These are phyloP conservation scores for Epichloe scottii DNA, from an alignment of 2,329 filamentous ascomycete species.

Conservation along the genomic window DNA sequence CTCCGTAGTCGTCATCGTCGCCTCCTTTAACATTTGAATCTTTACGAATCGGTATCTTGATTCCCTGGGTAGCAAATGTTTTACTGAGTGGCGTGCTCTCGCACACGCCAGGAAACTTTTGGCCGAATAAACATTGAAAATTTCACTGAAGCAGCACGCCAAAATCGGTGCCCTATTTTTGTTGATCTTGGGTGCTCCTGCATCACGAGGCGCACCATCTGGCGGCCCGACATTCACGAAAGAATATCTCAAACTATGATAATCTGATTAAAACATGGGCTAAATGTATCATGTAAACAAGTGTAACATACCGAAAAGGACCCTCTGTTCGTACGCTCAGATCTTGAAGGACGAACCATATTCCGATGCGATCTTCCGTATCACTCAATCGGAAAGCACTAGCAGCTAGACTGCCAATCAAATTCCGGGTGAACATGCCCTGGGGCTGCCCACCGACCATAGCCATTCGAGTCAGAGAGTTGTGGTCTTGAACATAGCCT, in stretches of 20 bases:
- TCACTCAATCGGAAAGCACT: slow-evolving; percentile 80
- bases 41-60: slow-evolving; percentile 93
- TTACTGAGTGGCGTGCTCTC: slow-evolving; percentile 87
- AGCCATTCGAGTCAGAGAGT: slow-evolving; percentile 20
- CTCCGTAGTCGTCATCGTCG: slow-evolving; percentile 37
- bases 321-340: slow-evolving; percentile 90
- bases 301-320: slow-evolving; percentile 56
- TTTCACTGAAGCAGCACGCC: slow-evolving; percentile 73
- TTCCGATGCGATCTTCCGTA: slow-evolving; percentile 65
- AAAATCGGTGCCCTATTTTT: slow-evolving; percentile 68
- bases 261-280: slow-evolving; percentile 9
- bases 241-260: slow-evolving; percentile 45
- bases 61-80: slow-evolving; percentile 83
- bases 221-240: slow-evolving; percentile 72
- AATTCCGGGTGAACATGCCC: slow-evolving; percentile 87
- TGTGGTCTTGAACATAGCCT: slow-evolving; percentile 19
- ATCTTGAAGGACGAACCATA: slow-evolving; percentile 96
- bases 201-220: slow-evolving; percentile 24
- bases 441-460: slow-evolving; percentile 40
- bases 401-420: slow-evolving; percentile 83
- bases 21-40: slow-evolving; percentile 49
- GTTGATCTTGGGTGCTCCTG: slow-evolving; percentile 43
- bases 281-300: background rate
- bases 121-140: slow-evolving; percentile 87
- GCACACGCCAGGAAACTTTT: slow-evolving; percentile 98